phyloP scores from a whole-genome alignment of 2,329 filamentous ascomycete species.

The Trichoderma simmonsii region DNA sequence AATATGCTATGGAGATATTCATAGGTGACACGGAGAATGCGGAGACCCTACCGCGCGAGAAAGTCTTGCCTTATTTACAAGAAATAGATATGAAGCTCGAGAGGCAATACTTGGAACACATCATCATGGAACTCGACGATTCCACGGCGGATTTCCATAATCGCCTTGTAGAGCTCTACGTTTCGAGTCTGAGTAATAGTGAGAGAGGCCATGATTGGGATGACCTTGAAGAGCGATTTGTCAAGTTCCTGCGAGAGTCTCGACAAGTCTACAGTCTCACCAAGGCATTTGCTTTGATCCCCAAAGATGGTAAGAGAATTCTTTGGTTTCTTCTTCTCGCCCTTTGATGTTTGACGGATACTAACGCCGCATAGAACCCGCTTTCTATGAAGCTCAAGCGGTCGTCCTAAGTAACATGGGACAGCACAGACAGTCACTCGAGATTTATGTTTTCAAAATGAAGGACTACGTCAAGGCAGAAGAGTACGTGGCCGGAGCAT shows the following conservation, averaged over 20 bases:
- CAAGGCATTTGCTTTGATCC: conserved; percentile 73
- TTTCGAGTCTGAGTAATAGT: conserved; percentile 54
- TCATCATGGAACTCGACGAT: conserved; percentile 84
- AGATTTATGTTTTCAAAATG: conserved; percentile 96
- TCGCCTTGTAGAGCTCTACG: conserved; percentile 66
- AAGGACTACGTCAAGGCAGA: conserved; percentile 85
- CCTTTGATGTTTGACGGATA: neutral
- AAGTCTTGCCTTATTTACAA: conserved; percentile 71
- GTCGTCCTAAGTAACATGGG: conserved; percentile 93
- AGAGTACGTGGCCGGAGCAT: conserved; percentile 61
- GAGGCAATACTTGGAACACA: conserved; percentile 81
- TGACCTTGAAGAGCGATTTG: conserved; percentile 61
- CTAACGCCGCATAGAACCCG: conserved; percentile 56
- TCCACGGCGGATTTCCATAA: conserved; percentile 84
- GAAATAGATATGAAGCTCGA: conserved; percentile 69
- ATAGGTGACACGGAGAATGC: conserved; percentile 91
- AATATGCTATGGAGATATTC: conserved; percentile 88
- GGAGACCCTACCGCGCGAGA: conserved; percentile 77
- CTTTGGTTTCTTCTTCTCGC: neutral
- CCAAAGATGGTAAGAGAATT: conserved; percentile 65
- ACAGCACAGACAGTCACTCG: conserved; percentile 90
- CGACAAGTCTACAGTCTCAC: conserved; percentile 72
- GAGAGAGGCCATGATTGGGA: conserved; percentile 49
- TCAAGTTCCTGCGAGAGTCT: conserved; percentile 73
- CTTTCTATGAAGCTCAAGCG: conserved; percentile 85